Evolutionary conservation across 2,329 filamentous ascomycete genomes (phyloP), one percentile per base, ranked within the genome.

Genomic region (Plectosphaerella plurivora): DNA sequence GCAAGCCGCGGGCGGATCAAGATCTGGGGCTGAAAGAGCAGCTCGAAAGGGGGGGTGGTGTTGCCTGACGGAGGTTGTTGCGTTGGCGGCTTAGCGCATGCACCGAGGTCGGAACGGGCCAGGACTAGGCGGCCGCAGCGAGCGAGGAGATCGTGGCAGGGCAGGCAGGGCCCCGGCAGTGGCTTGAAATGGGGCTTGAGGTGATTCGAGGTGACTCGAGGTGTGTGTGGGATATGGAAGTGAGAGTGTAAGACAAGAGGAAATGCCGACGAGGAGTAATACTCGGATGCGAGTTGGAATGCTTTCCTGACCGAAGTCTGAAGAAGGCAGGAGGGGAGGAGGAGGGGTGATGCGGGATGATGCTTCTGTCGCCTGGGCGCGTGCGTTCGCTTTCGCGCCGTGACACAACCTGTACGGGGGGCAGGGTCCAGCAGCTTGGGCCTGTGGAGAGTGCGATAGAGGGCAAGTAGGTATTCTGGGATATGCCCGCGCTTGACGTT

Each of bases 211-310:
- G n/a, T n/a, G 37, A 4, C 41, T 44, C 18, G 41, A 18, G 16
- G 37, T 20, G 41, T 18, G 41, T 16, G 11, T 5, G 41, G 7
- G 16, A 41, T 3, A 41, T 3, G 37, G 14, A 6, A 41, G 16
- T 20, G 16, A 44, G 12, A 33, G 8, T 33, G 28, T 12, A 49
- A 42, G 24, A 16, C 36, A 22, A 18, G 18, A 18, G 47, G 25
- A 24, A 44, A 25, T 47, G 35, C 41, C 33, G 47, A 42, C 35
- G 14, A 20, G 59, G 58, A 55, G 62, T 54, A 66, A 22, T 22
- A 22, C 22, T 22, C 22, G 22, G 50, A 49, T 61, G 47, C 55
- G 63, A 59, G 60, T 50, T 58, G 22, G 22, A 3, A 22, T 22
- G 22, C 3, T 22, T 3, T 3, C 22, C 22, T 22, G 22, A 22